These are phyloP conservation scores for Cymbidium sinense DNA, from an alignment of 106 monocot genomes.

Conservation along the genomic window DNA sequence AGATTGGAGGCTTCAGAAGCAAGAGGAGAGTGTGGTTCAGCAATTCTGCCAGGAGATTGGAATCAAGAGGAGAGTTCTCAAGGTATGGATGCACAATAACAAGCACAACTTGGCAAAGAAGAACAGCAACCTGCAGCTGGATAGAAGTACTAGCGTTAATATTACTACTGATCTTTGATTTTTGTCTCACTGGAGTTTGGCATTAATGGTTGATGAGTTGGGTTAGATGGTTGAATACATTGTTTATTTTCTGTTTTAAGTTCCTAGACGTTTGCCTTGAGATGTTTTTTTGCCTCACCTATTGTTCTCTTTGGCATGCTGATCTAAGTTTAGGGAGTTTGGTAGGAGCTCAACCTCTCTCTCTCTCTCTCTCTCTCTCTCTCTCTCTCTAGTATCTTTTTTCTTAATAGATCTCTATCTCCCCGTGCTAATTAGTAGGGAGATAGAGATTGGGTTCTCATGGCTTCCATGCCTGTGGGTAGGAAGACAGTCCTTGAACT, in stretches of 20 bases:
- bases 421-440: not conserved
- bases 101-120: slow-evolving; percentile 39
- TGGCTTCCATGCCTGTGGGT: slow-evolving; percentile 1
- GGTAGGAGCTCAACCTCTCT: not conserved
- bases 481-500: slow-evolving; percentile 1
- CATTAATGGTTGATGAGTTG: slow-evolving; percentile 5
- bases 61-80: slow-evolving; percentile 46
- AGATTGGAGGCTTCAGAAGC: slow-evolving; percentile 50
- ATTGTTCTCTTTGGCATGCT: not conserved
- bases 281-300: not conserved
- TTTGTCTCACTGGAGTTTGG: not conserved
- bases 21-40: slow-evolving; percentile 39
- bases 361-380: not conserved
- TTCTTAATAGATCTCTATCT: not conserved
- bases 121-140: not conserved
- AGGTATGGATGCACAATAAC: slow-evolving; percentile 74
- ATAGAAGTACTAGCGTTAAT: not conserved
- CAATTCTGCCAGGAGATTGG: slow-evolving; percentile 57
- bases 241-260: slow-evolving; percentile 3
- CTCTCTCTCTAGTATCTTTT: too few species aligned
- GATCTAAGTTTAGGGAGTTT: slow-evolving; percentile 6
- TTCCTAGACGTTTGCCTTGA: not conserved
- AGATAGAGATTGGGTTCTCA: slow-evolving; percentile 1
- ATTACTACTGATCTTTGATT: not conserved
- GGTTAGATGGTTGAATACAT: not conserved